Evolutionary conservation across 495 filamentous ascomycete genomes (phyloP), one percentile per base, ranked within the genome.

Genomic region (Talaromyces trachyspermus): DNA sequence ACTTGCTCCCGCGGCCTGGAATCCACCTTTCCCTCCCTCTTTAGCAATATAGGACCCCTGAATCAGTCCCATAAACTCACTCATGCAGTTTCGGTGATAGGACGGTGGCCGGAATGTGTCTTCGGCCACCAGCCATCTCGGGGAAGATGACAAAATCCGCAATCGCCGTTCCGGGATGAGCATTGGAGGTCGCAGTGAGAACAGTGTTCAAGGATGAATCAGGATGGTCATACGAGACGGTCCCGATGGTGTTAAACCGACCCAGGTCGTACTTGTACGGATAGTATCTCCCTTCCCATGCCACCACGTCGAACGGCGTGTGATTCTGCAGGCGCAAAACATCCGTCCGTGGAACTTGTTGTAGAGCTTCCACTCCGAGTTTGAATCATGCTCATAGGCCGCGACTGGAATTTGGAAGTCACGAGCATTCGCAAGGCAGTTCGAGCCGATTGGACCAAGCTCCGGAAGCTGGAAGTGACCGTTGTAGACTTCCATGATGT

Each of bases 331-430:
- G 70, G 44, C 62, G 68, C 42, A 77, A 52, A 73, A 67, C 49
- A 68, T n/a, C n/a, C n/a, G 75, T 54, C 85, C 84, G 56, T 82
- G 79, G 63, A 92, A 91, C 58, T 94, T 94, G 61, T 75, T 79
- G 26, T 81, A 74, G 33, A 92, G 64, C 10, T 68, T 74, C 58
- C 84, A 88, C 24, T 68, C 51, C 12, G 59, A 57, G 40, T 64
- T 65, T 20, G 62, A 52, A 5, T 55, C 49, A 32, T 69, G 62
- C 25, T 72, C 67, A 49, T 73, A 74, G 23, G 50, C 50, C 14
- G 71, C 72, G 7, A 58, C 54, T 0, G 73, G 71, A 32, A 59
- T 56, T 38, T 72, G 59, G 53, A 75, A 75, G 52, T 77, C 73
- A 0, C 73, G 63, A 5, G 66, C 58, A 55, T 95, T 74, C 5